Evolutionary conservation across 495 filamentous ascomycete species (phyloP), one percentile per base, ranked within the genome.

Genomic region (Penicillium steckii): DNA sequence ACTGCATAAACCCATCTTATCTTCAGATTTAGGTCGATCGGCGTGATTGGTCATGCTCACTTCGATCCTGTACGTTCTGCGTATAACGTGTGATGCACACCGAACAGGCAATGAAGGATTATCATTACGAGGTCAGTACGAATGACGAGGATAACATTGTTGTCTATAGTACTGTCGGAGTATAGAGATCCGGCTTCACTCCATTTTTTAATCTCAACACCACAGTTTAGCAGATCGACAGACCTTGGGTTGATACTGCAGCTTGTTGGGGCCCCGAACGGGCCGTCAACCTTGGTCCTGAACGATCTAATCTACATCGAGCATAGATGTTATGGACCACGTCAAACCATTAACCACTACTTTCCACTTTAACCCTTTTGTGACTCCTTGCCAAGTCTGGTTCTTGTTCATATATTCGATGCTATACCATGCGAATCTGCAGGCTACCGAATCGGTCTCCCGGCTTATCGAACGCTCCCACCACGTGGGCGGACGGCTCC

Each of bases 401-500:
- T 7, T n/a, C 33, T 37, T 37, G 33, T 8, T 8, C 8, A 5
- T 15, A 37, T 1, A 15, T 6, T 15, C n/a, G 8, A 13, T 2
- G 33, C n/a, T 7, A 17, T 37, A 15, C n/a, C n/a, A 1, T 37
- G 33, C 4, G 8, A 37, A 37, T 35, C 33, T 37, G 33, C 33
- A 37, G 33, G 18, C 33, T 37, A 15, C 33, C 33, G 33, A 17
- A 37, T 37, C n/a, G 13, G 33, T 37, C n/a, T n/a, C 2, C 1
- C 33, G n/a, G 33, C 40, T 41, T 44, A 48, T 53, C 47, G 40
- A 48, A 42, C 8, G 17, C 32, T 41, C 48, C 52, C 42, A 17
- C 33, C 59, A 65, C 62, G 59, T 65, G 59, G 59, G 59, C 35
- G 19, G 3, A 27, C 32, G 15, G 44, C 17, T 29, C 29, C 44